These are phyloP conservation scores for Fusarium cicatricum DNA, from an alignment of 2,329 filamentous ascomycete species.

Conservation along the genomic window DNA sequence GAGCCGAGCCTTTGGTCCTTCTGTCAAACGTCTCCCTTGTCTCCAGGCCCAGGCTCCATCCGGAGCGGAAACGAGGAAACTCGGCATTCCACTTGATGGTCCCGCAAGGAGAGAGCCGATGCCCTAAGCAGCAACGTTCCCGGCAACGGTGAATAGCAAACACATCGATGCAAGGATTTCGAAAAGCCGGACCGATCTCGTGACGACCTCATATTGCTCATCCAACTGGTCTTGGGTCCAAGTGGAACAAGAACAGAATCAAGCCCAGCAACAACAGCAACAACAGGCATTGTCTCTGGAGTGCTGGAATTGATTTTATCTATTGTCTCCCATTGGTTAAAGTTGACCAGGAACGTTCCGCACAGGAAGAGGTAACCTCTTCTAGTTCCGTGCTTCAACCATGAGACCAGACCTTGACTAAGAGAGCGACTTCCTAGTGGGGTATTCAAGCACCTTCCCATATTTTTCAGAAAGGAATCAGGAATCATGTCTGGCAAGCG, in stretches of 20 bases:
- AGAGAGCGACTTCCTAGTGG: too few relatives aligned
- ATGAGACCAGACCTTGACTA: too few relatives aligned
- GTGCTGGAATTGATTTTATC: neutral
- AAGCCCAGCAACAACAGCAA: slow-evolving; percentile 4
- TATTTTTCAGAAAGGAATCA: too few relatives aligned
- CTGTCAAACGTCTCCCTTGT: slow-evolving; percentile 6
- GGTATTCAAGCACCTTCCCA: too few relatives aligned
- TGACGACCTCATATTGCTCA: slow-evolving; percentile 23
- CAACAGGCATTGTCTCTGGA: neutral
- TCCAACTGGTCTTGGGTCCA: slow-evolving; percentile 1
- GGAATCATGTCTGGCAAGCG: too few relatives aligned
- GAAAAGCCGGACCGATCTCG: slow-evolving; percentile 6
- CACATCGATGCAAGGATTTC: neutral
- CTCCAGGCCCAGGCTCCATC: slow-evolving; percentile 15
- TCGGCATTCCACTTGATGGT: slow-evolving; percentile 15
- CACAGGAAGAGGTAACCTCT: neutral
- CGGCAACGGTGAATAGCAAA: too few relatives aligned
- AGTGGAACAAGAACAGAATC: slow-evolving; percentile 6
- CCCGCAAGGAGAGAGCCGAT: slow-evolving; percentile 3
- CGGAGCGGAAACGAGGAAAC: slow-evolving; percentile 6
- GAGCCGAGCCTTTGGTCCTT: slow-evolving; percentile 25
- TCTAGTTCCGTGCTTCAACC: too few relatives aligned
- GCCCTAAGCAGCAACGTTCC: too few relatives aligned
- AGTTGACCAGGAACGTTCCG: slow-evolving; percentile 3
- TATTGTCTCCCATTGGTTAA: slow-evolving; percentile 11